Evolutionary conservation across 208 protist genomes (phyloP).

Genomic region (Blechomonas ayalai): DNA sequence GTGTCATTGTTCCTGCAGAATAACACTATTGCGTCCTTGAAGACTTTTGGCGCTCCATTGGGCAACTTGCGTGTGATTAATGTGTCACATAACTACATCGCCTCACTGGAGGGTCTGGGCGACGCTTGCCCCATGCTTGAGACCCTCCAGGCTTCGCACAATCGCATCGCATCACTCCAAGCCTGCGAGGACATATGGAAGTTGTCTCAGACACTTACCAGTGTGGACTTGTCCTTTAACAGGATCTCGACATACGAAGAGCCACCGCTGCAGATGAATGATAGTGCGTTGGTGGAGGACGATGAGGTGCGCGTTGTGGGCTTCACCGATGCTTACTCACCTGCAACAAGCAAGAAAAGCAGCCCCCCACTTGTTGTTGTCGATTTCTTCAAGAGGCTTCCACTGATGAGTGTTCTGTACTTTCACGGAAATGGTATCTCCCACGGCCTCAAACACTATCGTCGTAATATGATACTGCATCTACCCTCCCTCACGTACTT

Average conservation of each 20-base stretch:
- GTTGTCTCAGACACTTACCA: conserved; percentile 59
- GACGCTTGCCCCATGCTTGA: conserved; percentile 18
- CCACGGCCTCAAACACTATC: conserved; percentile 68
- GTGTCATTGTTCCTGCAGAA: conserved; percentile 92
- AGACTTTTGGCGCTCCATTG: conserved; percentile 29
- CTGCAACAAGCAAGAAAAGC: conserved; percentile 16
- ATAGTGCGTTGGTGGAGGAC: neutral
- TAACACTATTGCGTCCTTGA: conserved; percentile 80
- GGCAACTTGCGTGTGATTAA: conserved; percentile 80
- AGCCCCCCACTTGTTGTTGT: conserved; percentile 41
- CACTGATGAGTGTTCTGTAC: conserved; percentile 86
- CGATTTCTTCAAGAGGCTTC: conserved; percentile 69
- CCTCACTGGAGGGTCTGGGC: conserved; percentile 24
- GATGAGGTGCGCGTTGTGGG: conserved; percentile 31
- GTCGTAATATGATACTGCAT: conserved; percentile 83
- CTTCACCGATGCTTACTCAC: conserved; percentile 7
- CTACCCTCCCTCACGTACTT: conserved; percentile 77
- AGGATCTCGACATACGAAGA: conserved; percentile 38
- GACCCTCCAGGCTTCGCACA: conserved; percentile 51
- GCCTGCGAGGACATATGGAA: conserved; percentile 67
- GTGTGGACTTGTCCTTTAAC: conserved; percentile 92
- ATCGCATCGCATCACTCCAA: conserved; percentile 25
- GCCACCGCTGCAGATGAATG: conserved; percentile 1
- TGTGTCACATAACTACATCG: conserved; percentile 62
- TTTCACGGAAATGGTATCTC: conserved; percentile 76